Percentiles rank a stretch among this genome's conserved stretches.
Evolutionary conservation across 73 alveolate genomes (phyloP).

Genomic region (Paraurostyla sp.): DNA sequence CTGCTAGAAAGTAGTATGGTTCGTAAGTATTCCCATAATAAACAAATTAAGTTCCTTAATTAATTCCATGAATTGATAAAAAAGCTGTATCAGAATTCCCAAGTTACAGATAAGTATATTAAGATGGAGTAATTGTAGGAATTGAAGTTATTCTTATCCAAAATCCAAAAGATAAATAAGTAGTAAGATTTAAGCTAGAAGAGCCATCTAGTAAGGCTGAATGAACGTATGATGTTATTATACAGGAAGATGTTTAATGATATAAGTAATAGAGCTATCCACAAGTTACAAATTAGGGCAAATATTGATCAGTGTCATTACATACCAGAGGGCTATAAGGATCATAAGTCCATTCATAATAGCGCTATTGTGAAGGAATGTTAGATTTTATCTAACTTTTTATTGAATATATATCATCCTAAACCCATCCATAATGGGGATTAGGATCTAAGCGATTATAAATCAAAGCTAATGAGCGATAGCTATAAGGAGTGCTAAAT

Average conservation of each 20-base stretch:
- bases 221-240: not conserved
- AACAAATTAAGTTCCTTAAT: not conserved
- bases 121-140: not conserved
- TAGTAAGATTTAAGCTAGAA: not conserved
- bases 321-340: not conserved
- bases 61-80: not conserved
- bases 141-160: not conserved
- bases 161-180: not conserved
- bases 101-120: not conserved
- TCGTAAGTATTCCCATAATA: not conserved
- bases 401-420: not conserved
- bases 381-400: not conserved
- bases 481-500: not conserved
- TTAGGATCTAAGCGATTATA: not conserved
- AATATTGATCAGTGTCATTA: not conserved
- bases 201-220: not conserved
- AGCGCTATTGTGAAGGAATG: not conserved
- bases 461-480: not conserved
- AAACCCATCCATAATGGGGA: conserved; percentile 2
- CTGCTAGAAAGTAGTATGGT: not conserved
- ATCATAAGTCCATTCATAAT: not conserved
- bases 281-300: not conserved
- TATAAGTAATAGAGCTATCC: not conserved
- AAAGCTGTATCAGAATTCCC: not conserved
- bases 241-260: not conserved